These are phyloP conservation scores for Saccharomyces hybrid DNA, from an alignment of 1,139 yeast species.

Conservation along the genomic window DNA sequence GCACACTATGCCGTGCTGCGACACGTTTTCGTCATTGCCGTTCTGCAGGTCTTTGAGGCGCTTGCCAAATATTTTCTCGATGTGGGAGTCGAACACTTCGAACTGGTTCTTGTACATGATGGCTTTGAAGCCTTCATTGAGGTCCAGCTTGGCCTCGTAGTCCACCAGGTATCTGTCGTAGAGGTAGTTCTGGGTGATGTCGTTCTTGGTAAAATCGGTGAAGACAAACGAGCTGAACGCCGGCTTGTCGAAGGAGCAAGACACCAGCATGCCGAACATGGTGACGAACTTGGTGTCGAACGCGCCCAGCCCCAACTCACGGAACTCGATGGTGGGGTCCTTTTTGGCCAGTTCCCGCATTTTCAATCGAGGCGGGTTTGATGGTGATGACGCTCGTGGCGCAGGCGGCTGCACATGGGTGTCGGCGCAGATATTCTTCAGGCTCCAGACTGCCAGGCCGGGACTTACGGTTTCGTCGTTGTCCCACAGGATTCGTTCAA, in stretches of 20 bases:
- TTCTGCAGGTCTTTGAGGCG: conserved; percentile 10
- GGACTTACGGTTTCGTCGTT: background rate
- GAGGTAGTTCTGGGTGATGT: conserved; percentile 15
- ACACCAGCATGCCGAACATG: conserved; percentile 17
- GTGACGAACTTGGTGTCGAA: conserved; percentile 11
- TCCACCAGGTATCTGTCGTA: conserved; percentile 18
- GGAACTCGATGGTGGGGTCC: conserved; percentile 12
- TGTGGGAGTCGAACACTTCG: conserved; percentile 8
- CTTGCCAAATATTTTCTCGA: conserved; percentile 8
- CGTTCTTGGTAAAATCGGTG: conserved; percentile 21
- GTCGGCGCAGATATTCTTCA: background rate
- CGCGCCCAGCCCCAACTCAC: conserved; percentile 8
- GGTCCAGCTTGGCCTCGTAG: conserved; percentile 10
- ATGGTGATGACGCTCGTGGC: background rate
- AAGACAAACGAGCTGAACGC: conserved; percentile 14
- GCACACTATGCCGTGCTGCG: conserved; percentile 25
- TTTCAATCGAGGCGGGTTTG: background rate
- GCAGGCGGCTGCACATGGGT: background rate
- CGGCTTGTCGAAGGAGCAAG: conserved; percentile 14
- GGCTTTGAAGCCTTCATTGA: conserved; percentile 15
- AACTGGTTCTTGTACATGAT: conserved; percentile 17
- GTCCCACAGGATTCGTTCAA: background rate
- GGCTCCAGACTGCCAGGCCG: background rate
- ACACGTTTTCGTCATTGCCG: conserved; percentile 16
- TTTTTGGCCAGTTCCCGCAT: conserved; percentile 1